Evolutionary conservation across 208 protist genomes (phyloP), one percentile per base, ranked within the genome.

Genomic region (Sergeia podlipaevii): DNA sequence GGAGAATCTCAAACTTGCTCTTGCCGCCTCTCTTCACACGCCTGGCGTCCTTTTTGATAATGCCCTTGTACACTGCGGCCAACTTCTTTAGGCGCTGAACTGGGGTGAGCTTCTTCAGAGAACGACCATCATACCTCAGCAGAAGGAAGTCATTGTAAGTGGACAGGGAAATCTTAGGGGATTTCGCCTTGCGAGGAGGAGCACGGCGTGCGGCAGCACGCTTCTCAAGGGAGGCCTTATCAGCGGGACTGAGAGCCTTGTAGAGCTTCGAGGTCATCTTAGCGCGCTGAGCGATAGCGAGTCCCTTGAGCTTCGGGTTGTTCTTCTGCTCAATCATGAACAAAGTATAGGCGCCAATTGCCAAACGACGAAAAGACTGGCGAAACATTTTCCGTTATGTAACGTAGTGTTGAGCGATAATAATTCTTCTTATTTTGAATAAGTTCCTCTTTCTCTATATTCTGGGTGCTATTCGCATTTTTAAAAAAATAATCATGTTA

Each of bases 261-360:
- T 79, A 79, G 2, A 79, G 51, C 36, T 65, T 65, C 2, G 65
- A 18, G 1, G 61, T 67, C 24, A 49, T 15, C 10, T 60, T 51
- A 2, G 65, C 72, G 13, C 72, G 72, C 23, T 67, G 15, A 1
- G 33, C 33, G 29, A 74, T 45, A 1, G 72, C 46, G 13, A 79
- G 65, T 15, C 58, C 58, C 2, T 44, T 60, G 20, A 79, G 52
- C 20, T 56, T 58, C 0, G 60, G 60, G 39, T 79, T 73, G 8
- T 53, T 48, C 41, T 79, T 79, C 32, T 79, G 65, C 51, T 79
- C 72, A 30, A 60, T 65, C 72, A 79, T 66, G 38, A 79, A 79
- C 24, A 79, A 53, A 13, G 52, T 24, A 39, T 69, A 77, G 8
- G 65, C 17, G 23, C 55, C 39, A 10, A 77, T 56, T 27, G 65